Evolutionary conservation across 177 flowering plant genomes (phyloP).

Genomic region (Vitis hybrid): DNA sequence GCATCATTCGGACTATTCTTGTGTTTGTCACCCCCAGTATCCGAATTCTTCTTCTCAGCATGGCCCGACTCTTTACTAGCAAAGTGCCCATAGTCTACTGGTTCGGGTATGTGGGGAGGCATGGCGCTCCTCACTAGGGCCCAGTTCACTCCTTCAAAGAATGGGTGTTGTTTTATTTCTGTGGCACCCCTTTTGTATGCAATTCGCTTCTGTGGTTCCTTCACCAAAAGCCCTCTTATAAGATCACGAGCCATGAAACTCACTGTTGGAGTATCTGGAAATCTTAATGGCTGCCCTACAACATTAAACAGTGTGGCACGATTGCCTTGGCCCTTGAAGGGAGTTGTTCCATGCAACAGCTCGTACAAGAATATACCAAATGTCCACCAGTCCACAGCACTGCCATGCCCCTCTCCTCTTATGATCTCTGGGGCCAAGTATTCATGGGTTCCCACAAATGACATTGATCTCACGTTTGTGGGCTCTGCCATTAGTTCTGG

Average conservation of each 20-base stretch:
- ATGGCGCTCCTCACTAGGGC: slow-evolving; percentile 61
- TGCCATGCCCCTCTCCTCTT: slow-evolving; percentile 83
- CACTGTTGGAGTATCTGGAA: slow-evolving; percentile 56
- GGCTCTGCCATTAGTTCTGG: slow-evolving; percentile 91
- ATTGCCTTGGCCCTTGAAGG: slow-evolving; percentile 75
- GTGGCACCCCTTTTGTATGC: slow-evolving; percentile 80
- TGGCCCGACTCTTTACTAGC: slow-evolving; percentile 42
- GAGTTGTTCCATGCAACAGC: slow-evolving; percentile 74
- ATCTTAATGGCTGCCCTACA: slow-evolving; percentile 64
- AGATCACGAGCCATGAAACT: slow-evolving; percentile 60
- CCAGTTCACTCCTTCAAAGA: slow-evolving; percentile 84
- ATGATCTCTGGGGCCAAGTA: slow-evolving; percentile 82
- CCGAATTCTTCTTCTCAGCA: slow-evolving; percentile 34
- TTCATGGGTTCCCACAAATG: slow-evolving; percentile 83
- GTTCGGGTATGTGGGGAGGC: slow-evolving; percentile 67
- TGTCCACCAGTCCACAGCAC: slow-evolving; percentile 95
- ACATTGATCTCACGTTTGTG: slow-evolving; percentile 74
- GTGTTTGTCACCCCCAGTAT: slow-evolving; percentile 12
- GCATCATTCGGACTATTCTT: slow-evolving; percentile 26
- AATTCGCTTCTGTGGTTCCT: slow-evolving; percentile 68
- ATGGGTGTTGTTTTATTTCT: slow-evolving; percentile 79
- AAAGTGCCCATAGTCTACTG: slow-evolving; percentile 52
- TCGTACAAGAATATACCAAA: slow-evolving; percentile 77
- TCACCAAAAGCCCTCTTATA: slow-evolving; percentile 65
- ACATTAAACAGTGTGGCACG: slow-evolving; percentile 74